Conservation (phyloP, 495 filamentous ascomycete genomes). For the Podospora pseudoanserina region DNA sequence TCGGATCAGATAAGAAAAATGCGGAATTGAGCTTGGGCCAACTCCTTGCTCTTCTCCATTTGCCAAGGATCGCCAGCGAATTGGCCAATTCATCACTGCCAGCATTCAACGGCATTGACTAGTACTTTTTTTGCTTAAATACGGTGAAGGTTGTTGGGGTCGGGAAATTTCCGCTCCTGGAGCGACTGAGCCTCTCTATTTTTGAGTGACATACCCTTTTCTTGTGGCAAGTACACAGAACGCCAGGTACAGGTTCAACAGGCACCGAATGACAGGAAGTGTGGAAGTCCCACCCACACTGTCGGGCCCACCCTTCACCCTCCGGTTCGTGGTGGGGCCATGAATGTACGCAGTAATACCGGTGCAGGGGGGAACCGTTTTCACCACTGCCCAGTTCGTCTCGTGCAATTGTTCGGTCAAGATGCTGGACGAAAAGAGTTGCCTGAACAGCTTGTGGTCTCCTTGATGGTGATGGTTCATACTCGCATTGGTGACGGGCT, state of each 20-base stretch:
- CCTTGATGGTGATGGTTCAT: not conserved
- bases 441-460: not conserved
- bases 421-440: not conserved
- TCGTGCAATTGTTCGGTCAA: not conserved
- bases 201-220: not conserved
- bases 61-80: not conserved
- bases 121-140: not conserved
- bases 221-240: not conserved
- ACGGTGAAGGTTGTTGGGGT: not conserved
- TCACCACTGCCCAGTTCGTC: not conserved
- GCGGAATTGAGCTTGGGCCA: constrained; percentile 3
- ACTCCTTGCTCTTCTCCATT: not conserved
- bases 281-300: not conserved
- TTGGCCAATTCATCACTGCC: not conserved
- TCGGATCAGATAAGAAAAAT: constrained; percentile 5
- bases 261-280: not conserved
- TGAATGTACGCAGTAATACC: too few relatives aligned
- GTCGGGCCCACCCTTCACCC: not conserved
- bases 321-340: not conserved
- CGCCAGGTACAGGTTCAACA: not conserved
- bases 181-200: not conserved
- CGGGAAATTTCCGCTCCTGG: not conserved
- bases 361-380: not conserved
- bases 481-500: not conserved
- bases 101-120: not conserved